These are phyloP conservation scores for Suillus ampliporus DNA, from an alignment of 768 basidiomycete species.

Conservation along the genomic window DNA sequence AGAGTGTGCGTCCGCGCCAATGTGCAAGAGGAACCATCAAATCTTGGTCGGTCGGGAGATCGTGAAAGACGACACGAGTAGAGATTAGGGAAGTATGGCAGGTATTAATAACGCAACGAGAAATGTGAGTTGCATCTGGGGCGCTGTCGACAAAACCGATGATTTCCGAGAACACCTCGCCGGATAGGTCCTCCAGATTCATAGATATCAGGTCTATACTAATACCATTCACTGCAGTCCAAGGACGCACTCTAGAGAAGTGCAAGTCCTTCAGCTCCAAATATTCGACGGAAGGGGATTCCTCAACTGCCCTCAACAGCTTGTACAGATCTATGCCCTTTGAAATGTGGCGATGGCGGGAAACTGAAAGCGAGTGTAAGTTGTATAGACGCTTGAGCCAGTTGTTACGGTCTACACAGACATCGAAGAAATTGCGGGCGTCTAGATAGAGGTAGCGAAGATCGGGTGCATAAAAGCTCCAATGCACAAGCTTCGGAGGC, in stretches of 20 bases:
- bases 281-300: not conserved
- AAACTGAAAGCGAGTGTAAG: not conserved
- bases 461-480: constrained; percentile 6
- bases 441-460: constrained; percentile 8
- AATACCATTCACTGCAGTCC: constrained; percentile 2
- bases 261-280: constrained; percentile 7
- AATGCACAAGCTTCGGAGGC: not conserved
- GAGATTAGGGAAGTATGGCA: constrained; percentile 6
- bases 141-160: constrained; percentile 4
- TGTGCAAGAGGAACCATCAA: constrained; percentile 7
- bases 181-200: constrained; percentile 6
- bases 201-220: not conserved
- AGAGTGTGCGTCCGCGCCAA: constrained; percentile 6
- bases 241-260: constrained; percentile 10
- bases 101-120: constrained; percentile 3
- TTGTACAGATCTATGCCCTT: constrained; percentile 8
- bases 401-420: constrained; percentile 9
- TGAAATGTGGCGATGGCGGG: constrained; percentile 1
- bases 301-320: constrained; percentile 2
- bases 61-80: not conserved
- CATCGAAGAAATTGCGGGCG: constrained; percentile 4
- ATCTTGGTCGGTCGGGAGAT: not conserved
- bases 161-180: constrained; percentile 8
- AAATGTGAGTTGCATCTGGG: not conserved
- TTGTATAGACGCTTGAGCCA: constrained; percentile 2